Percentiles rank a stretch among this genome's conserved stretches.
Evolutionary conservation across 257 asterid genomes (phyloP).

Genomic region (Marsdenia floribunda): DNA sequence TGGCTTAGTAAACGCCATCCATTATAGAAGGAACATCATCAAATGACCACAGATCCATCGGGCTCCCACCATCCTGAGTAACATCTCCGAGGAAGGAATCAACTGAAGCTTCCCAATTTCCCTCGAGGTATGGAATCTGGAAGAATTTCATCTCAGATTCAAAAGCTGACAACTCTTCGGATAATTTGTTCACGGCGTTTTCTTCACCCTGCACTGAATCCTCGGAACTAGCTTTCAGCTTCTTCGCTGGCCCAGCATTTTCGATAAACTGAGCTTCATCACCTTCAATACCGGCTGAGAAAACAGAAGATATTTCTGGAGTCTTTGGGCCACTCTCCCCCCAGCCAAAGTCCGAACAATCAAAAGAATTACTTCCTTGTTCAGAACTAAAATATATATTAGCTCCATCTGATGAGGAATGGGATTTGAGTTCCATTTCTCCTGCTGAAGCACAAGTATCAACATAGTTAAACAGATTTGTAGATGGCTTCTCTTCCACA

Average conservation of each 20-base stretch:
- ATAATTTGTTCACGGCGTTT: slow-evolving; percentile 24
- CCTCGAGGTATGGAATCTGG: slow-evolving; percentile 57
- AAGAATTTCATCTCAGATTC: slow-evolving; percentile 70
- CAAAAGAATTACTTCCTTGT: slow-evolving; percentile 78
- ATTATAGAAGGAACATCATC: slow-evolving; percentile 54
- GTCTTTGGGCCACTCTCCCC: slow-evolving; percentile 55
- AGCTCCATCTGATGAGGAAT: slow-evolving; percentile 34
- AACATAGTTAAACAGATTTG: slow-evolving; percentile 31
- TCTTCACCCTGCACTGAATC: slow-evolving; percentile 21
- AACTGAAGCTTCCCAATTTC: slow-evolving; percentile 70
- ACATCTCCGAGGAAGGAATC: slow-evolving; percentile 62
- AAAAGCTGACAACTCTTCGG: slow-evolving; percentile 43
- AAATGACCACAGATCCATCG: slow-evolving; percentile 72
- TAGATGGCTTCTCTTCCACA: slow-evolving; percentile 65
- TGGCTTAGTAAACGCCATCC: slow-evolving; percentile 48
- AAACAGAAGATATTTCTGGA: slow-evolving; percentile 73
- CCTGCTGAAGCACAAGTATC: slow-evolving; percentile 29
- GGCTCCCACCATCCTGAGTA: slow-evolving; percentile 47
- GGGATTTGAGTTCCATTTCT: slow-evolving; percentile 38
- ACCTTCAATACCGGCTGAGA: slow-evolving; percentile 49
- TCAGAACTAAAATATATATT: slow-evolving; percentile 62
- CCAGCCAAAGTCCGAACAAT: slow-evolving; percentile 76
- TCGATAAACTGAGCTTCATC: slow-evolving; percentile 41
- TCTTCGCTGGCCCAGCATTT: slow-evolving; percentile 47
- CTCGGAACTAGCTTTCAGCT: slow-evolving; percentile 35